Evolutionary conservation across 2,329 filamentous ascomycete genomes (phyloP).

Genomic region (Pestalotiopsis sp.): DNA sequence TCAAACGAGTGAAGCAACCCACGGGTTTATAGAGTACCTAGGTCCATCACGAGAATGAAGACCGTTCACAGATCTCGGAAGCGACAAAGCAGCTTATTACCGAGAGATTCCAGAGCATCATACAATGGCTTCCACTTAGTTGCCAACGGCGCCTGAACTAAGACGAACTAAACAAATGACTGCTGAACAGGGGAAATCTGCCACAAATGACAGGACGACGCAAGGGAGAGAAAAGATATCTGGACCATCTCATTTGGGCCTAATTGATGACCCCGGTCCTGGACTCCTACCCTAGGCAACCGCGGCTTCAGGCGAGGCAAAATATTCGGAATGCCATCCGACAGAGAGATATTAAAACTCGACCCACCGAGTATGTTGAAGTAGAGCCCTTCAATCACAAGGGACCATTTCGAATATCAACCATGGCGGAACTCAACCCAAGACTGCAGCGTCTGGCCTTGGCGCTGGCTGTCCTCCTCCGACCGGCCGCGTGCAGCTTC

Average conservation of each 20-base stretch:
- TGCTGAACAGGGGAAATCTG: background rate
- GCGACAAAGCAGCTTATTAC: too few relatives aligned
- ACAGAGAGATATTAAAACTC: background rate
- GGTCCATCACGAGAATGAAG: too few relatives aligned
- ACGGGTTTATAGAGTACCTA: too few relatives aligned
- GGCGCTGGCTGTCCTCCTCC: background rate
- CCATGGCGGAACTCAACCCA: background rate
- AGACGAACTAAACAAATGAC: background rate
- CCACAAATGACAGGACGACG: background rate
- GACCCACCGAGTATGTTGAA: background rate
- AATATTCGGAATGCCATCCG: background rate
- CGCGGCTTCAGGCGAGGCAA: background rate
- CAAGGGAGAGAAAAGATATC: background rate
- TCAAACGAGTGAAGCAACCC: too few relatives aligned
- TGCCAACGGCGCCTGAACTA: background rate
- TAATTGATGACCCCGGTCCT: background rate
- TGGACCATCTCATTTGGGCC: background rate
- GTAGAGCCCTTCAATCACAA: background rate
- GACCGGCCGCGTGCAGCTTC: constrained; percentile 33
- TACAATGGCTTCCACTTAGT: background rate
- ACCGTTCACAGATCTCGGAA: too few relatives aligned
- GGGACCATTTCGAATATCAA: background rate
- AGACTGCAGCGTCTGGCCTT: background rate
- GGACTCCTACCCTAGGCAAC: background rate
- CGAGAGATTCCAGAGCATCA: background rate